Evolutionary conservation across 2,329 filamentous ascomycete species (phyloP).

Genomic region (Cercospora zeina): DNA sequence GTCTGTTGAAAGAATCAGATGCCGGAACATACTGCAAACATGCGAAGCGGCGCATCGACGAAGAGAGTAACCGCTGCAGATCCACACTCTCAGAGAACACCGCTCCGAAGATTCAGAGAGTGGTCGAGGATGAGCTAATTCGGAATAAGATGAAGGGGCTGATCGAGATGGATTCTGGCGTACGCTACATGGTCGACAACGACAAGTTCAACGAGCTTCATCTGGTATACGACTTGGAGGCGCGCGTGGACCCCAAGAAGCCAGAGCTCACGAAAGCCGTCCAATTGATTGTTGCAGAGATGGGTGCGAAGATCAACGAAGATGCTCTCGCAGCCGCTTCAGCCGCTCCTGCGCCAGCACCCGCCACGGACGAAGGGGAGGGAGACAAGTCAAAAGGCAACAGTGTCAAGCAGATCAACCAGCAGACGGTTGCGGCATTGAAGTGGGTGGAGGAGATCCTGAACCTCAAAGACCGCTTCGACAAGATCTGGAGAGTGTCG

Average conservation of each 20-base stretch:
- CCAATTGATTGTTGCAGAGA: slow-evolving; percentile 71
- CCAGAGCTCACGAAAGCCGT: slow-evolving; percentile 67
- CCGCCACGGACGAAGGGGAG: slow-evolving; percentile 52
- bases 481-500: slow-evolving; percentile 70
- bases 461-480: slow-evolving; percentile 82
- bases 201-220: slow-evolving; percentile 74
- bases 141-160: slow-evolving; percentile 75
- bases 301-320: slow-evolving; percentile 82
- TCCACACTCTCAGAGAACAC: slow-evolving; percentile 77
- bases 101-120: slow-evolving; percentile 67
- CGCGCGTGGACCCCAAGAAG: slow-evolving; percentile 74
- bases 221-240: slow-evolving; percentile 78
- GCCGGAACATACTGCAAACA: slow-evolving; percentile 79
- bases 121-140: slow-evolving; percentile 82
- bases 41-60: slow-evolving; percentile 69
- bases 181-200: slow-evolving; percentile 88
- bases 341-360: slow-evolving; percentile 53
- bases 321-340: slow-evolving; percentile 57
- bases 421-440: slow-evolving; percentile 82
- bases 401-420: slow-evolving; percentile 57
- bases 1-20: slow-evolving; percentile 73
- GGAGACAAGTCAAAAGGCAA: slow-evolving; percentile 54
- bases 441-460: slow-evolving; percentile 95
- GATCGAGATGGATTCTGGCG: slow-evolving; percentile 80
- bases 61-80: slow-evolving; percentile 79